Evolutionary conservation across 352 stramenopile species (phyloP), one percentile per base, ranked within the genome.

Genomic region (Phytopythium helicoides): DNA sequence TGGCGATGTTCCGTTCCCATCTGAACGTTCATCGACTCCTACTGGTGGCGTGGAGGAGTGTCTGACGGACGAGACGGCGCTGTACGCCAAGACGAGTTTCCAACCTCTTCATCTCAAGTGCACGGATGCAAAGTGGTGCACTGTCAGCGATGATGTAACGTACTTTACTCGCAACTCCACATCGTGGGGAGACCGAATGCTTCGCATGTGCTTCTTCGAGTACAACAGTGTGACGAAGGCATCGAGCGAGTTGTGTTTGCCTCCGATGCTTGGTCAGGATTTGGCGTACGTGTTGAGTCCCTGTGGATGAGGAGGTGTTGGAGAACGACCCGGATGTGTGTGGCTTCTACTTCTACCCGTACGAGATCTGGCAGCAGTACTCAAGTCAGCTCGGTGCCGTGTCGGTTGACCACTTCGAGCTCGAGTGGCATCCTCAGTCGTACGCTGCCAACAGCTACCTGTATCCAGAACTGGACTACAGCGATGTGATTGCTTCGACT

Each of bases 261-360:
- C 73, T 19, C 79, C 79, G n/a, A 65, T 89, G 61, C 58, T 77
- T 38, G 39, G 64, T 15, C 65, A 86, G 64, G 56, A 79, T 48
- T 76, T 89, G 47, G 74, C 74, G 56, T 81, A 83, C 58, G 58
- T 83, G 22, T 45, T 89, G 39, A 67, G 68, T 22, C 79, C n/a
- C 79, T 0, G 62, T 86, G 25, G 64, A 71, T 3, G 68, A 75
- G 22, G 79, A 87, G 47, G 49, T 76, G 15, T 60, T 68, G 26
- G 52, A 67, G 57, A 87, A 89, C 58, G 76, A 87, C 60, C 69
- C 69, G 31, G 74, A 89, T 38, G 66, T 82, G 40, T 89, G 76
- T 45, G 79, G 79, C 40, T 85, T 81, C 57, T 89, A 89, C 66
- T 82, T 87, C 33, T 84, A 87, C 60, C 79, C 76, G 52, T 89